Conservation (phyloP, 164 flowering plant species). For the Macadamia integrifolia region DNA sequence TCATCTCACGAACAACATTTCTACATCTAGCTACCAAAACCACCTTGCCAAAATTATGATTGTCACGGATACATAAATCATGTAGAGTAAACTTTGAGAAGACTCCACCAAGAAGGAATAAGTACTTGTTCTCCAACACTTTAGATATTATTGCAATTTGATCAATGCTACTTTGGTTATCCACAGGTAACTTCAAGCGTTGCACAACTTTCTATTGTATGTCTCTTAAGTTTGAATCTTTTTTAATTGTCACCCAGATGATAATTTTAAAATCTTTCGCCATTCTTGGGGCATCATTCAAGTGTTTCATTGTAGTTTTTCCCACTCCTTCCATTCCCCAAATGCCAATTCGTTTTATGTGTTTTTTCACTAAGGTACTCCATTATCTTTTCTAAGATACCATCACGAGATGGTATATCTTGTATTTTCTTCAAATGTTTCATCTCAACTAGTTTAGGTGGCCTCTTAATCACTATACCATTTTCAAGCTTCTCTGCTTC, state of each 20-base stretch:
- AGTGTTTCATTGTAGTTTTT: slow-evolving; percentile 19
- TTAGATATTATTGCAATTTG: slow-evolving; percentile 6
- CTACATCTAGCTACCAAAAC: slow-evolving; percentile 14
- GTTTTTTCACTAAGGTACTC: neutral
- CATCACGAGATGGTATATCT: neutral
- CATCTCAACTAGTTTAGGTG: neutral
- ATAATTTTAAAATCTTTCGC: slow-evolving; percentile 20
- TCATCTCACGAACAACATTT: slow-evolving; percentile 11
- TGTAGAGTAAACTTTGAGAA: slow-evolving; percentile 5
- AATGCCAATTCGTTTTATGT: slow-evolving; percentile 13
- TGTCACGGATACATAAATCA: slow-evolving; percentile 10
- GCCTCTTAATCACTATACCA: slow-evolving; percentile 2
- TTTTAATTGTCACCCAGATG: slow-evolving; percentile 19
- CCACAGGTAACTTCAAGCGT: slow-evolving; percentile 6
- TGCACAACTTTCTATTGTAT: slow-evolving; percentile 10
- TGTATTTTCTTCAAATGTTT: neutral
- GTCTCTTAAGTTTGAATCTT: neutral
- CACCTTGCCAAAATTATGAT: slow-evolving; percentile 13
- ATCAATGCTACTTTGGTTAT: neutral
- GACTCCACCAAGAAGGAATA: slow-evolving; percentile 25
- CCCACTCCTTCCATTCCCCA: slow-evolving; percentile 29
- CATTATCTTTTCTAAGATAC: slow-evolving; percentile 5
- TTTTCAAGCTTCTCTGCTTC: neutral
- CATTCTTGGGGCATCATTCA: slow-evolving; percentile 12
- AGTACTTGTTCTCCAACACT: slow-evolving; percentile 12